A percentile compares a stretch with the other conserved stretches of the same genome.
Conservation (phyloP, 768 basidiomycete genomes). For the Boletus rufocinnamomeus region DNA sequence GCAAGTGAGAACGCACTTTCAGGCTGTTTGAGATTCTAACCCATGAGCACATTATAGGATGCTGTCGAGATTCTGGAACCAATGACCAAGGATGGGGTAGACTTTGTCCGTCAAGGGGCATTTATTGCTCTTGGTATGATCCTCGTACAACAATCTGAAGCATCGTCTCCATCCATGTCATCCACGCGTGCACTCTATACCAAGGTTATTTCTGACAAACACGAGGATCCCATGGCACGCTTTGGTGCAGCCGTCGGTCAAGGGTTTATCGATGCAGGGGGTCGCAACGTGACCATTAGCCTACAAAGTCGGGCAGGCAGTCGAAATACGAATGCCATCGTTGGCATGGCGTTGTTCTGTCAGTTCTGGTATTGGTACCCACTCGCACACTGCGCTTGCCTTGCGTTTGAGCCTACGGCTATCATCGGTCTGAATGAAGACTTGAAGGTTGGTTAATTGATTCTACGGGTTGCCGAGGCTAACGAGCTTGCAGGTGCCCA, state of each 20-base stretch:
- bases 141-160: conserved; percentile 93
- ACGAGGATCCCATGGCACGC: conserved; percentile 98
- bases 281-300: conserved; percentile 93
- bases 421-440: conserved; percentile 90
- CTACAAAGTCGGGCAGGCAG: conserved; percentile 92
- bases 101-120: conserved; percentile 98
- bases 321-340: conserved; percentile 89
- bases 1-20: conserved; percentile 53
- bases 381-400: conserved; percentile 85
- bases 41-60: conserved; percentile 52
- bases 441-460: conserved; percentile 60
- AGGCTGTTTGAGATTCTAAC: background rate
- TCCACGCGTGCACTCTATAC: conserved; percentile 81
- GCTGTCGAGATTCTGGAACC: conserved; percentile 96
- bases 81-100: conserved; percentile 97
- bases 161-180: conserved; percentile 78
- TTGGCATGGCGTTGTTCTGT: conserved; percentile 97
- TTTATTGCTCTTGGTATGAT: conserved; percentile 96
- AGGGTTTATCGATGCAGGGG: conserved; percentile 97
- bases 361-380: conserved; percentile 99
- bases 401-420: conserved; percentile 94
- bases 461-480: background rate
- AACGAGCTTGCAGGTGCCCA: conserved; percentile 69
- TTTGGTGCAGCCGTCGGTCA: conserved; percentile 96
- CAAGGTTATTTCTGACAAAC: conserved; percentile 93